Percentiles rank a stretch among this genome's conserved stretches.
Evolutionary conservation across 371 early-diverging fungal species (phyloP).

Genomic region (Rhizomucor pusillus): DNA sequence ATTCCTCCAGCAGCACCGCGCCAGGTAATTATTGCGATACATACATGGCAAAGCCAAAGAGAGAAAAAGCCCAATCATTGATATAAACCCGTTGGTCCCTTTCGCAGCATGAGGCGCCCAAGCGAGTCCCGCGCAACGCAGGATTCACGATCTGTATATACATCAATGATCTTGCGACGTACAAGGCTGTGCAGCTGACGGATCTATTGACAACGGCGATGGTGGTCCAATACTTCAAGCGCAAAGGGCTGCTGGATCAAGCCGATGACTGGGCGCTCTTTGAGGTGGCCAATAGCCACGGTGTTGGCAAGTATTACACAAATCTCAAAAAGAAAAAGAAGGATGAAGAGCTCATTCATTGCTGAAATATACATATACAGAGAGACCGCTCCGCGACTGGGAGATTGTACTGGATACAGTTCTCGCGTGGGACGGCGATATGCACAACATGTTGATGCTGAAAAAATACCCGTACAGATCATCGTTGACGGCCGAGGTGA

Average conservation of each 20-base stretch:
- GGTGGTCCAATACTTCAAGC: slow-evolving; percentile 65
- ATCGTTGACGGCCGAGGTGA: slow-evolving; percentile 48
- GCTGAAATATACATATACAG: slow-evolving; percentile 46
- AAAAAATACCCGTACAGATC: slow-evolving; percentile 64
- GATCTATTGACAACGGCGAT: slow-evolving; percentile 71
- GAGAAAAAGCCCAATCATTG: no score
- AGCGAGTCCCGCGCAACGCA: not conserved
- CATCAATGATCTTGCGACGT: slow-evolving; percentile 71
- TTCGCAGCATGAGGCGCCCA: slow-evolving; percentile 13
- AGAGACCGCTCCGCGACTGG: slow-evolving; percentile 88
- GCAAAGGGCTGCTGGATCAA: slow-evolving; percentile 56
- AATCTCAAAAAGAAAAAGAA: not conserved
- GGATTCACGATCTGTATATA: slow-evolving; percentile 81
- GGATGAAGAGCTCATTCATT: not conserved
- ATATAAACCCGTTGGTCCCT: no score
- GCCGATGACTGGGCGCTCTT: slow-evolving; percentile 84
- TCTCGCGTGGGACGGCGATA: slow-evolving; percentile 75
- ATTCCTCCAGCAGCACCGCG: not conserved
- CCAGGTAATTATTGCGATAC: no score
- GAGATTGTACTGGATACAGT: slow-evolving; percentile 81
- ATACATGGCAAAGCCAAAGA: not conserved
- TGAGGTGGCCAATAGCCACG: slow-evolving; percentile 82
- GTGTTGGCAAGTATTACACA: slow-evolving; percentile 42
- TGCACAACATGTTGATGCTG: slow-evolving; percentile 70
- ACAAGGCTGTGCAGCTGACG: slow-evolving; percentile 75